These are phyloP conservation scores for Cryptosporidium muris DNA, from an alignment of 169 alveolate species.

Conservation along the genomic window DNA sequence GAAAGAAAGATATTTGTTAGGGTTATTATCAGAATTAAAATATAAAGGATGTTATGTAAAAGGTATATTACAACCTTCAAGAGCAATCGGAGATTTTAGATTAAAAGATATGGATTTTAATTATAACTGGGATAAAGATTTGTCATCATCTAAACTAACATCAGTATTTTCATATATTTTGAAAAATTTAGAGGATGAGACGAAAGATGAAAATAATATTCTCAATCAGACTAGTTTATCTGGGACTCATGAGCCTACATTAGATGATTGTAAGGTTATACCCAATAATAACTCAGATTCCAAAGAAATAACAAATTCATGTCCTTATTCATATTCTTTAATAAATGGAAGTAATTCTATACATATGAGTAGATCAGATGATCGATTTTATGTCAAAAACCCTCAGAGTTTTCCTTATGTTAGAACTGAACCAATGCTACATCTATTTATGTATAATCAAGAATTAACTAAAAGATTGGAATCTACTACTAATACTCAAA, in stretches of 20 bases:
- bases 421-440: slow-evolving; percentile 64
- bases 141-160: slow-evolving; percentile 21
- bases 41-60: slow-evolving; percentile 56
- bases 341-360: slow-evolving; percentile 55
- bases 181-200: neutral
- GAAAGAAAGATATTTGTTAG: slow-evolving; percentile 24
- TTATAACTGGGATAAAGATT: slow-evolving; percentile 68
- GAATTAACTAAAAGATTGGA: neutral
- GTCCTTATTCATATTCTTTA: slow-evolving; percentile 52
- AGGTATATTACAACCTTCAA: slow-evolving; percentile 67
- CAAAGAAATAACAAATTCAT: neutral
- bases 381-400: slow-evolving; percentile 38
- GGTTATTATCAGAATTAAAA: slow-evolving; percentile 13
- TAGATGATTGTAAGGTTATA: no score
- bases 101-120: slow-evolving; percentile 59
- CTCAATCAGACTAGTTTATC: neutral
- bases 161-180: slow-evolving; percentile 38
- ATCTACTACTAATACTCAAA: slow-evolving; percentile 15
- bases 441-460: slow-evolving; percentile 16
- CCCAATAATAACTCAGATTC: no score
- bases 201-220: neutral
- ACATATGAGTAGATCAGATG: slow-evolving; percentile 7
- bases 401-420: slow-evolving; percentile 65
- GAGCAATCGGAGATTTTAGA: slow-evolving; percentile 71
- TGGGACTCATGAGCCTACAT: no score